Evolutionary conservation across 306 rosid species (phyloP).

Genomic region (Luffa acutangula): DNA sequence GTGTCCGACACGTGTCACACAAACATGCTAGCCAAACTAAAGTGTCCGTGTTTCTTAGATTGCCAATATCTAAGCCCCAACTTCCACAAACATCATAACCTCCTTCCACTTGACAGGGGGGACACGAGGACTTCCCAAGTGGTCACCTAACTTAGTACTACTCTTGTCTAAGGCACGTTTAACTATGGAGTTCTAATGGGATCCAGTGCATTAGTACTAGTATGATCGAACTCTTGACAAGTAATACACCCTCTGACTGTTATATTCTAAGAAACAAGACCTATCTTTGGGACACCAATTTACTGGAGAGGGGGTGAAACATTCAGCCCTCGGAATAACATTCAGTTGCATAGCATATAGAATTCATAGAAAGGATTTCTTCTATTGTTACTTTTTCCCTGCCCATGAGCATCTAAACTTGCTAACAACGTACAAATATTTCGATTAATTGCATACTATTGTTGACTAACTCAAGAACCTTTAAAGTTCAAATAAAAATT

Average conservation of each 20-base stretch:
- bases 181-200: no score
- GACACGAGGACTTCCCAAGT: no score
- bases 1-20: no score
- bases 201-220: no score
- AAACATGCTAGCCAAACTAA: no score
- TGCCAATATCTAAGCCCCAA: no score
- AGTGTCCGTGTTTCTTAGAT: no score
- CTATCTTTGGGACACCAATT: constrained; percentile 2
- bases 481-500: neutral
- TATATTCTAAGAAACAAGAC: neutral
- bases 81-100: no score
- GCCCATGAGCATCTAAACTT: neutral
- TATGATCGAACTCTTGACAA: neutral
- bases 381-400: neutral
- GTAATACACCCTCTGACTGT: neutral
- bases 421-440: neutral
- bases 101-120: no score
- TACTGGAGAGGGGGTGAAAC: neutral
- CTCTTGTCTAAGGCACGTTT: no score
- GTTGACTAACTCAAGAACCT: neutral
- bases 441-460: neutral
- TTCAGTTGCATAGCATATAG: neutral
- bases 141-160: no score
- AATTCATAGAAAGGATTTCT: neutral
- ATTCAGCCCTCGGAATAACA: neutral